Conservation (phyloP, 768 basidiomycete species). For the Mycena latifolia region DNA sequence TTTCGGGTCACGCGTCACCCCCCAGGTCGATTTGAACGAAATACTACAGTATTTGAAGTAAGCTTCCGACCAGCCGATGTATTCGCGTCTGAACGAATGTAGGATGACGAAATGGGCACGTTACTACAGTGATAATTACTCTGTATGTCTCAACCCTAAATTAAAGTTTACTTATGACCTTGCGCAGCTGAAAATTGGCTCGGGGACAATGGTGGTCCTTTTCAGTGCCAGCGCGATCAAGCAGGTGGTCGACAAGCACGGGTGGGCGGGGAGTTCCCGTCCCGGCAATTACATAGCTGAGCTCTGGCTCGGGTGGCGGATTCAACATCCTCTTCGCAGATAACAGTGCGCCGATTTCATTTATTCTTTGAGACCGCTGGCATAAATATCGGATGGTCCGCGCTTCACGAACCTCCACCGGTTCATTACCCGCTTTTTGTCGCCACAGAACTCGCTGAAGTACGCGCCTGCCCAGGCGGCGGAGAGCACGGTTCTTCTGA, state of each 20-base stretch:
- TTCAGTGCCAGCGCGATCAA: neutral
- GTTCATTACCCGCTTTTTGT: neutral
- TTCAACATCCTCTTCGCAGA: neutral
- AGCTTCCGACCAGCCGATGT: too few relatives aligned
- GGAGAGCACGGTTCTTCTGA: neutral
- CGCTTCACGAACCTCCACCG: too few relatives aligned
- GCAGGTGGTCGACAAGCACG: too few relatives aligned
- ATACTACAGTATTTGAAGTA: too few relatives aligned
- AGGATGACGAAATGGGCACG: slow-evolving; percentile 10
- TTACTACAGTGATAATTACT: slow-evolving; percentile 6
- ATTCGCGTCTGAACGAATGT: too few relatives aligned
- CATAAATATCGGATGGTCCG: neutral
- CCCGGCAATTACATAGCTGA: slow-evolving; percentile 1
- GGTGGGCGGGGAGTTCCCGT: slow-evolving; percentile 14
- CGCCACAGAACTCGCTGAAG: neutral
- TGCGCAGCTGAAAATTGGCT: slow-evolving; percentile 1
- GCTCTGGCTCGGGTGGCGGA: neutral
- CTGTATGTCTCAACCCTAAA: neutral
- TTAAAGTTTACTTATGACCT: neutral
- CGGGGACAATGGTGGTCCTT: slow-evolving; percentile 10
- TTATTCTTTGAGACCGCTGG: neutral
- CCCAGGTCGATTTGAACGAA: too few relatives aligned
- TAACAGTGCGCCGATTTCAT: neutral
- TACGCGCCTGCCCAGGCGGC: slow-evolving; percentile 1
- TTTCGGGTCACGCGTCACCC: too few relatives aligned